A percentile compares a stretch with the other conserved stretches of the same genome.
phyloP scores from a whole-genome alignment of 257 asterid species.

The Solanum tacnaense region DNA sequence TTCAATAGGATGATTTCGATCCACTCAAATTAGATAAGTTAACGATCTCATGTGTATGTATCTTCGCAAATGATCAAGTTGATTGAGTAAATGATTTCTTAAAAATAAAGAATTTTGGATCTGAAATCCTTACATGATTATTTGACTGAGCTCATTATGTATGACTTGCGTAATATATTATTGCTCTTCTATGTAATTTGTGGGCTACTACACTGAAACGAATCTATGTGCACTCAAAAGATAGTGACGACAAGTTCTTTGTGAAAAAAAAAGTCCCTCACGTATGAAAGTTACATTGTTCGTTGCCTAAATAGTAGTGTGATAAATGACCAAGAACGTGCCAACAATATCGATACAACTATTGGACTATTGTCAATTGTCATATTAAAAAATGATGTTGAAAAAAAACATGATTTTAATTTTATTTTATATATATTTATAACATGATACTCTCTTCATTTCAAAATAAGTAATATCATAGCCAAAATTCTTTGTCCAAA shows the following conservation, averaged over 20 bases:
- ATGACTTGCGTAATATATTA: no score
- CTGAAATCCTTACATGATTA: no score
- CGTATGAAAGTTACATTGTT: background rate
- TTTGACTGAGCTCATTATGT: no score
- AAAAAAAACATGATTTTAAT: background rate
- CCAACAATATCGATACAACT: background rate
- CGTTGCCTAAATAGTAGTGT: background rate
- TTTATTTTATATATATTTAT: background rate
- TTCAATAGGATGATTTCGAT: background rate
- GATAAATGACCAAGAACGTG: background rate
- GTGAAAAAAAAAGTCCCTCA: background rate
- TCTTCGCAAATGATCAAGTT: no score
- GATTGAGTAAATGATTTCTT: no score
- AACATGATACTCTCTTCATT: background rate
- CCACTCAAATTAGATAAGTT: background rate
- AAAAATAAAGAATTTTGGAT: no score
- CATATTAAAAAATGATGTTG: background rate
- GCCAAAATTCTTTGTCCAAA: no score
- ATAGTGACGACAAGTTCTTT: accelerated
- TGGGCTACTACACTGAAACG: no score
- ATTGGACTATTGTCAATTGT: background rate
- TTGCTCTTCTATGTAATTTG: no score
- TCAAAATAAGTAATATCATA: no score
- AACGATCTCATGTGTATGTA: no score
- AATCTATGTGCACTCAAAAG: background rate